Evolutionary conservation across 805 yeast species (phyloP), one percentile per base, ranked within the genome.

Genomic region (Blastobotrys attinorum): DNA sequence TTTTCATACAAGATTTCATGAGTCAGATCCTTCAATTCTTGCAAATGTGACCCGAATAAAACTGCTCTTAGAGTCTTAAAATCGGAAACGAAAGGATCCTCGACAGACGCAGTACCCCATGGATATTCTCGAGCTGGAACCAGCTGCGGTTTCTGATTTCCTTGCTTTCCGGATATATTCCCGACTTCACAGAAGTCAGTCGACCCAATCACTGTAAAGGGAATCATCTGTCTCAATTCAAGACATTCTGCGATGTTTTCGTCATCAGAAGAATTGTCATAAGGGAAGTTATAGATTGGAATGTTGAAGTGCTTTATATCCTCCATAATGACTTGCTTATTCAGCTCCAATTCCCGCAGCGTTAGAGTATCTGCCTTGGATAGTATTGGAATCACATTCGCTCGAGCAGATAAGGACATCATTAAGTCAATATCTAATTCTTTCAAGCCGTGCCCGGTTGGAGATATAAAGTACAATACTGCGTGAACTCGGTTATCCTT

Each of bases 291-390:
- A 64, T 77, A 83, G 53, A 81, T 75, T 47, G 90, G 90, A 58
- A 88, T 73, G 40, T 75, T 70, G 63, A 80, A 73, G 59, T 73
- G 69, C 55, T 76, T 77, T 55, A 88, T 76, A 62, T 89, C 96
- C 63, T 78, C 83, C 55, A 75, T 67, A 54, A 92, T 80, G 57
- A 87, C 70, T 54, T 70, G 72, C 60, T 88, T 88, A 67, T 87
- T 87, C 49, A 78, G 63, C 52, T 72, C 72, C 50, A 87, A 66
- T 67, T 88, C 97, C 45, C 77, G 83, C 51, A 76, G 80, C 8
- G 95, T 83, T 55, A 88, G 70, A 16, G 95, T 80, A 63, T 88
- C 97, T 17, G 92, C 75, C 64, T 88, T 88, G 57, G 89, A 78
- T 54, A 88, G 78, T 42, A 88, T 77, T 13, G 97, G 97, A 47